Conservation (phyloP, 176 grass and related monocot species). For the Lolium multiflorum region DNA sequence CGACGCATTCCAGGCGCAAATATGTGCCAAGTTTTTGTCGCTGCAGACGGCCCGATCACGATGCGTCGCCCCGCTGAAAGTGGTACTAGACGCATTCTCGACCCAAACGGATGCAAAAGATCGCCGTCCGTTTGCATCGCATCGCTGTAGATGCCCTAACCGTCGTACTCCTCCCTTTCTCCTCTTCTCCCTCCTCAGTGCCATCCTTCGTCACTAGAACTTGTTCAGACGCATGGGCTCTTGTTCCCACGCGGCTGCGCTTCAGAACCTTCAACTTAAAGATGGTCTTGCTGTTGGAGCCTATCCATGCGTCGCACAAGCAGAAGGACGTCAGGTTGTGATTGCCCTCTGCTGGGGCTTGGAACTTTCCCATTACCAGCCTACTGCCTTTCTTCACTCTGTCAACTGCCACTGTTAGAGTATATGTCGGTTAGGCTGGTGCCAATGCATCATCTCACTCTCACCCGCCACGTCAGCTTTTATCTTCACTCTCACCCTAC, state of each 20-base stretch:
- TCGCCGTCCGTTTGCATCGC: no score
- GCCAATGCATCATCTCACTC: no score
- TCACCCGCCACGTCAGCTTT: no score
- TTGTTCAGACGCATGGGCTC: slow-evolving; percentile 72
- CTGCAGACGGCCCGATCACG: no score
- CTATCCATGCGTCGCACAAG: slow-evolving; percentile 84
- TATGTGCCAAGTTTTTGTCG: no score
- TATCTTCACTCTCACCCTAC: no score
- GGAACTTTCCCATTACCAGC: slow-evolving; percentile 95
- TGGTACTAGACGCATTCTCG: no score
- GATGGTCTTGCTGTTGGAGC: slow-evolving; percentile 82
- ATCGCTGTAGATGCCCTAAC: slow-evolving; percentile 37
- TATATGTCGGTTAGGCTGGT: no score
- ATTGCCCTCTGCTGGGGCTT: slow-evolving; percentile 76
- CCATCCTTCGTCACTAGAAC: slow-evolving; percentile 69
- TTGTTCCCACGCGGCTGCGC: slow-evolving; percentile 72
- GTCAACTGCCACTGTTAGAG: no score
- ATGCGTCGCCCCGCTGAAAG: no score
- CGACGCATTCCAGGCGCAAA: no score
- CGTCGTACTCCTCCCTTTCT: slow-evolving; percentile 93
- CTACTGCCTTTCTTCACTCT: slow-evolving; percentile 90
- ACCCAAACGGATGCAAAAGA: no score
- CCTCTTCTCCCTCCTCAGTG: slow-evolving; percentile 93
- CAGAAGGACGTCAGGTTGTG: slow-evolving; percentile 79
- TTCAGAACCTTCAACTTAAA: slow-evolving; percentile 91